Conservation (phyloP, 768 basidiomycete genomes). For the Kondoa malvinella region DNA sequence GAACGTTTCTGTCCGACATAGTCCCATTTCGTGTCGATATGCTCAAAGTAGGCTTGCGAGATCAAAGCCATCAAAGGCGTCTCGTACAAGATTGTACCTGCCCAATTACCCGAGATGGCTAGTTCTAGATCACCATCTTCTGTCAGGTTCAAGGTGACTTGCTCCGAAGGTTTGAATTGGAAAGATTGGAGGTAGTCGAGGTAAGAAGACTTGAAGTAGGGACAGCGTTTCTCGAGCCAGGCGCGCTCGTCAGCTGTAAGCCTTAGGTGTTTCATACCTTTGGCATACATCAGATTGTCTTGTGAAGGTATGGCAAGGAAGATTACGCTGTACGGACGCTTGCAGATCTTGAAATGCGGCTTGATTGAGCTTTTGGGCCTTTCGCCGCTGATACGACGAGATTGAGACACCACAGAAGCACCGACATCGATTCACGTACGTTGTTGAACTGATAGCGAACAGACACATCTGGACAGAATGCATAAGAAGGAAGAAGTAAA, state of each 20-base stretch:
- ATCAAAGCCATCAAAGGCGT: slow-evolving; percentile 85
- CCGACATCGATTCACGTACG: slow-evolving; percentile 12
- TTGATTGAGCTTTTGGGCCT: slow-evolving; percentile 47
- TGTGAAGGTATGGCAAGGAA: slow-evolving; percentile 6
- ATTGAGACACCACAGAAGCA: slow-evolving; percentile 2
- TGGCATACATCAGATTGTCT: slow-evolving; percentile 6
- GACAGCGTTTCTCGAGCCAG: slow-evolving; percentile 54
- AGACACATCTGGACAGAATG: slow-evolving; percentile 45
- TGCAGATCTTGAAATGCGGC: slow-evolving; percentile 48
- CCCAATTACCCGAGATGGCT: slow-evolving; percentile 36
- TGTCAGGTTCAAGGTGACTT: slow-evolving; percentile 39
- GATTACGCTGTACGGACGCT: slow-evolving; percentile 43
- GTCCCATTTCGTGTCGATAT: slow-evolving; percentile 61
- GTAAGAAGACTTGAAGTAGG: slow-evolving; percentile 55
- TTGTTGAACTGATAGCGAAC: slow-evolving; percentile 43
- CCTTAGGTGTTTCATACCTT: slow-evolving; percentile 52
- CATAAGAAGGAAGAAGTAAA: background rate
- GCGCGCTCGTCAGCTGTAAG: slow-evolving; percentile 46
- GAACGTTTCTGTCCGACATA: slow-evolving; percentile 65
- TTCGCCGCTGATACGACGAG: slow-evolving; percentile 16
- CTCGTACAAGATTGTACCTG: slow-evolving; percentile 63
- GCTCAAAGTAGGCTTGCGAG: slow-evolving; percentile 71
- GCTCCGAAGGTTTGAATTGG: slow-evolving; percentile 28
- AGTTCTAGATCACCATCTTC: slow-evolving; percentile 52
- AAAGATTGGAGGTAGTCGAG: slow-evolving; percentile 49